Conservation (phyloP, 1,284 basidiomycete genomes). For the Thecaphora frezii region DNA sequence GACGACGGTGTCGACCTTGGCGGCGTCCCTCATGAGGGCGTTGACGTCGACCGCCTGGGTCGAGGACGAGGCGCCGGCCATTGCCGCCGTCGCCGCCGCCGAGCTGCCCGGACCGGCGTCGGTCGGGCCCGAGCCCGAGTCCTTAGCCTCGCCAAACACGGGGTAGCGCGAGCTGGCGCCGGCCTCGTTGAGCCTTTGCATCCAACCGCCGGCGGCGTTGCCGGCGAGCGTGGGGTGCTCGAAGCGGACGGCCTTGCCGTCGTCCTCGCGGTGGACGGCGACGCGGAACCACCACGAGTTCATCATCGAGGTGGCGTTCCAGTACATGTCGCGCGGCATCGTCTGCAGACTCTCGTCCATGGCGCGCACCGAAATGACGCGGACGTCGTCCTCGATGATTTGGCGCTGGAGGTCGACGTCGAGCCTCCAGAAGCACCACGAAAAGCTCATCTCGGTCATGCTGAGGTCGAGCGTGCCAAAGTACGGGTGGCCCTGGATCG, state of each 20-base stretch:
- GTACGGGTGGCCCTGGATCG: conserved; percentile 50
- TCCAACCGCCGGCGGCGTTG: conserved; percentile 67
- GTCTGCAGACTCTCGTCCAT: conserved; percentile 66
- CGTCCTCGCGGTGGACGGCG: conserved; percentile 62
- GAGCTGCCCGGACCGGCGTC: neutral
- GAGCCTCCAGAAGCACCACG: conserved; percentile 71
- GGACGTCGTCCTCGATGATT: conserved; percentile 60
- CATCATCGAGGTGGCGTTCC: conserved; percentile 67
- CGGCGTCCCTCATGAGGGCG: conserved; percentile 32
- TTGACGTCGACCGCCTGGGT: conserved; percentile 30
- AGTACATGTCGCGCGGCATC: conserved; percentile 65
- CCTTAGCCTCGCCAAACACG: conserved; percentile 10
- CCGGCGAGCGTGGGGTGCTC: conserved; percentile 70
- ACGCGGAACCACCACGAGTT: conserved; percentile 68
- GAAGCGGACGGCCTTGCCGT: conserved; percentile 62
- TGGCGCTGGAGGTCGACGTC: conserved; percentile 59
- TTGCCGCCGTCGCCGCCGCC: neutral
- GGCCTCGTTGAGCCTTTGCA: conserved; percentile 66
- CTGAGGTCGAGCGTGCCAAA: conserved; percentile 63
- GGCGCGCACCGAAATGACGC: conserved; percentile 66
- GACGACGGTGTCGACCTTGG: conserved; percentile 62
- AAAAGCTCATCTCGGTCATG: conserved; percentile 66
- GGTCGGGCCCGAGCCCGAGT: neutral
- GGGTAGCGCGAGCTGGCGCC: conserved; percentile 64
- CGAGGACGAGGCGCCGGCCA: neutral